Evolutionary conservation across 108 stramenopile genomes (phyloP).

Genomic region (Skeletonema marinoi): DNA sequence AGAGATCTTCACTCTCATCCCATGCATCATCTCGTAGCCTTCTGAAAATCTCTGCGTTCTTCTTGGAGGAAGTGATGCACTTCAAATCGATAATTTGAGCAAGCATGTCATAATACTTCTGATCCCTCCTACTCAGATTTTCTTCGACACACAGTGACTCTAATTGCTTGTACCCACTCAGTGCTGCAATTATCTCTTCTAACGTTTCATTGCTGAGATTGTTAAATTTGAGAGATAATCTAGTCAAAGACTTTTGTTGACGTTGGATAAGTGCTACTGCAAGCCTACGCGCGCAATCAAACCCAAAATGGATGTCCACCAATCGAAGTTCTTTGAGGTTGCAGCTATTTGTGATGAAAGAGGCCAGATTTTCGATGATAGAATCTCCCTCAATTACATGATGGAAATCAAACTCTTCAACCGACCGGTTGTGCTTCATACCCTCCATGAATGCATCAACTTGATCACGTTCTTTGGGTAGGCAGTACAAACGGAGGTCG

Average conservation of each 20-base stretch:
- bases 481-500: no score
- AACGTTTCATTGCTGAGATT: neutral
- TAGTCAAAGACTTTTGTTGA: neutral
- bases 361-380: neutral
- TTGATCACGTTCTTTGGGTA: neutral
- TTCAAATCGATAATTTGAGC: neutral
- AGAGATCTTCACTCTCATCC: neutral
- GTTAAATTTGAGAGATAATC: neutral
- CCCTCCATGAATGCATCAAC: neutral
- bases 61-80: constrained; percentile 1
- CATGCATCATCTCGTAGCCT: neutral
- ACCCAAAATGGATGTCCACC: neutral
- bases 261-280: neutral
- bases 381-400: neutral
- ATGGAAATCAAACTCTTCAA: neutral
- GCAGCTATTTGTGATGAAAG: neutral
- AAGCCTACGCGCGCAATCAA: neutral
- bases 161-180: neutral
- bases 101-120: neutral
- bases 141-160: neutral
- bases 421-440: neutral
- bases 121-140: neutral
- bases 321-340: neutral
- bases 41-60: constrained; percentile 1
- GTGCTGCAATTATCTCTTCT: neutral